Evolutionary conservation across 177 flowering plant species (phyloP), one percentile per base, ranked within the genome.

Genomic region (Vitis hybrid): DNA sequence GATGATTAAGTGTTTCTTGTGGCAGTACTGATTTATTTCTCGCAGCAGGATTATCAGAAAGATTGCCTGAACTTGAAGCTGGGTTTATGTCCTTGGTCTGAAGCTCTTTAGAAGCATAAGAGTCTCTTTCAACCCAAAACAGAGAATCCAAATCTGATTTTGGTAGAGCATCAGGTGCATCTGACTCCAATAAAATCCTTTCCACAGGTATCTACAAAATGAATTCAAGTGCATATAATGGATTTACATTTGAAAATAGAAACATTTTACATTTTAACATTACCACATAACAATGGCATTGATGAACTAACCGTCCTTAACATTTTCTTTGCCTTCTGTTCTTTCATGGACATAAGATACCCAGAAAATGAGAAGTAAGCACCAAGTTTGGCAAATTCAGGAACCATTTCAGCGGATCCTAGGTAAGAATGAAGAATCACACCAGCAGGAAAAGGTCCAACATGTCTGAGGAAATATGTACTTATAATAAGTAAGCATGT

Each of bases 361-460:
- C 99, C 99, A 64, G 99, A 96, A 73, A 96, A 91, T 24, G 99
- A 96, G 83, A 96, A 96, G 77, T 92, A 94, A 75, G 97, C 94
- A 65, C 99, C 99, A 67, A 92, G 90, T 71, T 90, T 83, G 59
- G 94, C 85, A 55, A 94, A 80, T 68, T 79, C 88, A 72, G 94
- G 92, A 74, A 94, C 97, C 91, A 96, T 88, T 81, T 96, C 98
- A 61, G 98, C 97, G 71, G 99, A 94, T 58, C 99, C 99, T 17
- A 91, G 76, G 79, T 82, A 96, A 49, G 99, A 96, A 79, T 96
- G 99, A 55, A 96, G 90, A 73, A 96, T 85, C 47, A 89, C 79
- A 28, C 99, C 99, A 72, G 79, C 81, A 68, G 97, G 97, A 67
- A 96, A 92, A 73, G 99, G 99, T 18, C 99, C 99, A 31, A 73